Conservation (phyloP, 2,329 filamentous ascomycete species). For the Cladosporium sp. region DNA sequence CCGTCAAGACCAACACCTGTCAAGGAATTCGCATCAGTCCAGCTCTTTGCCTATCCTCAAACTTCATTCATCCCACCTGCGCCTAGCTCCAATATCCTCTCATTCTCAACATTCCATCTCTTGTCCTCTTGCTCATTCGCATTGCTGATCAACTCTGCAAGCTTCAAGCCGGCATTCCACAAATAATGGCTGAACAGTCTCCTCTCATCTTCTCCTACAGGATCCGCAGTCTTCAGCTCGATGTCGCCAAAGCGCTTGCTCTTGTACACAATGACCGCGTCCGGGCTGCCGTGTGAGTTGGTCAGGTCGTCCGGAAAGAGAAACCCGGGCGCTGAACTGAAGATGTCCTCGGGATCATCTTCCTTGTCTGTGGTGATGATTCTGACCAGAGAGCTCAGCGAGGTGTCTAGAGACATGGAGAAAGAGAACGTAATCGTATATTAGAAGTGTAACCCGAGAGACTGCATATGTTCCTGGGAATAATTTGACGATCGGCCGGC, state of each 20-base stretch:
- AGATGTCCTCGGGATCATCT: constrained; percentile 37
- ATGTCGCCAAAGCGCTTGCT: constrained; percentile 33
- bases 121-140: constrained; percentile 29
- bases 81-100: constrained; percentile 61
- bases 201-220: constrained; percentile 52
- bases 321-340: constrained; percentile 55
- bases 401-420: background rate
- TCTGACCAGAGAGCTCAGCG: constrained; percentile 26
- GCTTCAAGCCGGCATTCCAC: constrained; percentile 60
- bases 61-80: constrained; percentile 53
- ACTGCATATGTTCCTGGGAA: no score
- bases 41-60: constrained; percentile 28
- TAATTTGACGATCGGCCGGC: background rate
- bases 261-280: constrained; percentile 56
- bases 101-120: constrained; percentile 45
- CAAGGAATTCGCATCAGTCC: constrained; percentile 19
- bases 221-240: constrained; percentile 39
- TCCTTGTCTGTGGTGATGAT: constrained; percentile 20
- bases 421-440: no score
- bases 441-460: no score
- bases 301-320: constrained; percentile 66
- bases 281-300: constrained; percentile 62
- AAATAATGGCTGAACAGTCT: constrained; percentile 67
- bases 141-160: constrained; percentile 40
- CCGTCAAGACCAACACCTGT: constrained; percentile 45